Base-by-base conservation (phyloP, 2,329 filamentous ascomycete genomes). In the Venturia asperata region DNA sequence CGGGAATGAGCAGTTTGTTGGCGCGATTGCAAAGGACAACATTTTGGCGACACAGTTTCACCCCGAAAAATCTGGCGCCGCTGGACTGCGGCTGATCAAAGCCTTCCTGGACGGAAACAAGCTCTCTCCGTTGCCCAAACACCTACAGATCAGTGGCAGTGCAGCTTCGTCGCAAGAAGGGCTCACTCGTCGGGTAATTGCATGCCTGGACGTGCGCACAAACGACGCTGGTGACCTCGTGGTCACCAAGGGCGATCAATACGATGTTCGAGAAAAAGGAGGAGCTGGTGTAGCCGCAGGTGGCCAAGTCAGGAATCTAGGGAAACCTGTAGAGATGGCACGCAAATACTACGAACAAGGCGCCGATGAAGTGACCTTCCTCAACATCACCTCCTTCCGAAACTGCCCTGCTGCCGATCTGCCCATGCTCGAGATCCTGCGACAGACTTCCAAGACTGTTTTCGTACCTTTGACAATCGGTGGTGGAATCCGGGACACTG, bases 351-450 rank as follows among this genome's bases (percentile, higher is more conserved):
- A 97, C 80, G 88, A 95, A 73, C 91, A 96, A 78, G 94, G 94
- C 67, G 92, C 94, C 15, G 94, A 99, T 77, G 94, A 99, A 78
- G 85, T 99, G 65, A 96, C 93, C 0, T 99, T 99, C 77, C 83
- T 99, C 70, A 99, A 99, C 82, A 99, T 99, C 74, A 99, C 93
- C 1, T 94, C 89, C 24, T 99, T 99, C 84, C 88, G 94, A 68
- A 94, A 97, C 79, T 96, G 92, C 69, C 94, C 94, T 9, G 78
- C 97, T 15, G 90, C 88, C 69, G 94, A 99, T 78, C 81, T 92
- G 3, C 94, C 94, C 9, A 99, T 99, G 94, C 86, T 99, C 63
- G 93, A 99, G 78, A 87, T 99, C 64, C 81, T 99, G 61, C 86
- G 92, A 61, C 85, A 86, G 69, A 91, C 93, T 0, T 94, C 92